Percentiles rank a stretch among this genome's conserved stretches.
phyloP scores from a whole-genome alignment of 352 stramenopile genomes.

The Aphanomyces astaci region DNA sequence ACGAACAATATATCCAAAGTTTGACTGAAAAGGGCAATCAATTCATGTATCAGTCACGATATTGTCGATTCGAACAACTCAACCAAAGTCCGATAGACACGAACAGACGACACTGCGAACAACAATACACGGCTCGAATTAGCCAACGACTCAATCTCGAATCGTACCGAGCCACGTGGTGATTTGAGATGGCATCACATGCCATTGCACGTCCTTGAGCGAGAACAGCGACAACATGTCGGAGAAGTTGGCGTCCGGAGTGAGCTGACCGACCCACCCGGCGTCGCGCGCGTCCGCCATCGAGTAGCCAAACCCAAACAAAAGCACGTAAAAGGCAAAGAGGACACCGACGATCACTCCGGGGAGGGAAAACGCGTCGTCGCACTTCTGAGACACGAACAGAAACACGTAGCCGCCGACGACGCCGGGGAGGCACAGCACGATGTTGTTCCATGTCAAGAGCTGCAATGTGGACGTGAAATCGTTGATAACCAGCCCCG shows the following conservation, averaged over 20 bases:
- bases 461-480: constrained; percentile 75
- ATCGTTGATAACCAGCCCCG: constrained; percentile 85
- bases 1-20: not conserved
- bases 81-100: no score
- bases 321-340: constrained; percentile 84
- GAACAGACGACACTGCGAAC: no score
- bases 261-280: constrained; percentile 85
- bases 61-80: no score
- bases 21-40: no score
- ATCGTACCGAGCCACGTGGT: constrained; percentile 78
- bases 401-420: constrained; percentile 75
- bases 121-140: no score
- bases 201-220: constrained; percentile 87
- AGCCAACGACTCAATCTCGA: no score
- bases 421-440: constrained; percentile 82
- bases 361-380: constrained; percentile 66
- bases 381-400: constrained; percentile 69
- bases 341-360: constrained; percentile 83
- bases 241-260: constrained; percentile 45
- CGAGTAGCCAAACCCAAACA: constrained; percentile 65
- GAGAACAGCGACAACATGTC: constrained; percentile 87
- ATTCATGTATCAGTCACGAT: no score
- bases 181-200: constrained; percentile 80
- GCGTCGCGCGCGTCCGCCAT: constrained; percentile 86
- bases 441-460: constrained; percentile 46